Conservation (phyloP, 2,329 filamentous ascomycete species). For the Talaromyces islandicus region DNA sequence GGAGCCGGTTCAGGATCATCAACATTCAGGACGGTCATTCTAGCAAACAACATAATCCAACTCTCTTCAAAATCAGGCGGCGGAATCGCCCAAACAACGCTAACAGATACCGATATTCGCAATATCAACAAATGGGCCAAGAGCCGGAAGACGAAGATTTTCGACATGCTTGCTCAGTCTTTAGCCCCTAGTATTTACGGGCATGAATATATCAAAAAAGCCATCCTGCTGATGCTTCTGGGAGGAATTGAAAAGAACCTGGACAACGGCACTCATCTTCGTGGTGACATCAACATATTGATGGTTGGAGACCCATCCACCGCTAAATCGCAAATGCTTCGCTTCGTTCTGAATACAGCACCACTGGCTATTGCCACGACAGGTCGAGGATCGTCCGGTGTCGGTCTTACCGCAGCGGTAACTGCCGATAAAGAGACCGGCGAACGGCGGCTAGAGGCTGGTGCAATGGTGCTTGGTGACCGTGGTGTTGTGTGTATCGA, state of each 20-base stretch:
- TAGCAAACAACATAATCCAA: conserved; percentile 92
- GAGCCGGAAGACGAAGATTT: conserved; percentile 69
- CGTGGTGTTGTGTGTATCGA: conserved; percentile 98
- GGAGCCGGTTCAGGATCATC: conserved; percentile 87
- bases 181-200: conserved; percentile 95
- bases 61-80: conserved; percentile 94
- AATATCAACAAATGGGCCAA: conserved; percentile 98
- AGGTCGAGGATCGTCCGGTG: conserved; percentile 90
- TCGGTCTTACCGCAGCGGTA: conserved; percentile 94
- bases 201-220: conserved; percentile 96
- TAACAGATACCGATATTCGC: conserved; percentile 93
- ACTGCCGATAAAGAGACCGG: conserved; percentile 97
- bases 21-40: conserved; percentile 86
- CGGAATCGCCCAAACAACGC: conserved; percentile 81
- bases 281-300: conserved; percentile 97
- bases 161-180: conserved; percentile 88
- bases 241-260: conserved; percentile 98
- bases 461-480: conserved; percentile 97
- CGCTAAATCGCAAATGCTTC: conserved; percentile 94
- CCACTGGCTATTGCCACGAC: conserved; percentile 95
- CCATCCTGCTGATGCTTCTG: conserved; percentile 88
- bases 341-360: conserved; percentile 95
- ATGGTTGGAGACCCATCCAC: conserved; percentile 99
- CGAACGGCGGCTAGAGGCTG: conserved; percentile 87
- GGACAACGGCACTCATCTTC: conserved; percentile 93